Evolutionary conservation across 2,329 filamentous ascomycete species (phyloP).

Genomic region (Aspergillus texensis): DNA sequence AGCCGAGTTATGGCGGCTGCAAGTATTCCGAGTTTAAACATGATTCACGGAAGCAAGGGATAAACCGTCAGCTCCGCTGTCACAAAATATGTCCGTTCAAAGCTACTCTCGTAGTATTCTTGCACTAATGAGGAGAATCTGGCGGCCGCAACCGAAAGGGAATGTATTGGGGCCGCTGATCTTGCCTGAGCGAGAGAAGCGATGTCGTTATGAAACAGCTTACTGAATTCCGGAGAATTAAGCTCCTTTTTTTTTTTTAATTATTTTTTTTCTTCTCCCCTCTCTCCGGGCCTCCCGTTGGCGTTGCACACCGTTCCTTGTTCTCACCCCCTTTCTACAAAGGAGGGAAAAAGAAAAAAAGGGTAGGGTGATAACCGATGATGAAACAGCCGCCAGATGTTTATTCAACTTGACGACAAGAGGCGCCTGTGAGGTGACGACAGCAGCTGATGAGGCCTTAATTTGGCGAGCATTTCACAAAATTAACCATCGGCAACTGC

Average conservation of each 20-base stretch:
- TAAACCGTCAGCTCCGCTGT: neutral
- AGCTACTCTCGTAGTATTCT: neutral
- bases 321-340: conserved; percentile 5
- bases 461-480: neutral
- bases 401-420: conserved; percentile 11
- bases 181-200: conserved; percentile 10
- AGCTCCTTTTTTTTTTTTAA: neutral
- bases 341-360: neutral
- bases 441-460: conserved; percentile 17
- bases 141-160: conserved; percentile 7
- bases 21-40: conserved; percentile 9
- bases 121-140: conserved; percentile 2
- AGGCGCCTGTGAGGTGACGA: conserved; percentile 13
- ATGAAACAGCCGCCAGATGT: neutral
- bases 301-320: neutral
- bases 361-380: neutral
- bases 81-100: conserved; percentile 4
- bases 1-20: conserved; percentile 15
- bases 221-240: conserved; percentile 7
- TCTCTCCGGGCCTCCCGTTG: conserved; percentile 1
- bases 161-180: conserved; percentile 16
- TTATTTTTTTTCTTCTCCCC: neutral
- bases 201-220: conserved; percentile 10
- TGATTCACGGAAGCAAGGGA: conserved; percentile 1
- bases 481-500: neutral